Evolutionary conservation across 2,329 filamentous ascomycete genomes (phyloP).

Genomic region (Colletotrichum spinosum): DNA sequence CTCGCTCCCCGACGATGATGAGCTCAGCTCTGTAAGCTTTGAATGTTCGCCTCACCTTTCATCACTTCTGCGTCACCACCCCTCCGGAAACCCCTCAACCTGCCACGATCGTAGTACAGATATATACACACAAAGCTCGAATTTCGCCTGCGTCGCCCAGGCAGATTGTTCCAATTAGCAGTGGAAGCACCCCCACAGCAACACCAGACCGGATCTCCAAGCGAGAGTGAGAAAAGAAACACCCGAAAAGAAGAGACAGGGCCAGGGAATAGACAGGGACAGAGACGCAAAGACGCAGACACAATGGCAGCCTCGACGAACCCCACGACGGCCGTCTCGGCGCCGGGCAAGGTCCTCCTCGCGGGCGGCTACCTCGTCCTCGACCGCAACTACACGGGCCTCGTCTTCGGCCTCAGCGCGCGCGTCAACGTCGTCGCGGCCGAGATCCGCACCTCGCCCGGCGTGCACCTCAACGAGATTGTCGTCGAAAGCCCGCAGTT

Average conservation of each 20-base stretch:
- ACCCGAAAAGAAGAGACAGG: not conserved
- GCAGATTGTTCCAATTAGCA: no score
- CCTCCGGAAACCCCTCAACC: not conserved
- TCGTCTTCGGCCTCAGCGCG: conserved; percentile 76
- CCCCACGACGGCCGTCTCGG: conserved; percentile 75
- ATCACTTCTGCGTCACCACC: conserved; percentile 35
- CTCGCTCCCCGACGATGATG: conserved; percentile 10
- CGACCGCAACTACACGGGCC: conserved; percentile 84
- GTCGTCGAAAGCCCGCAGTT: conserved; percentile 95
- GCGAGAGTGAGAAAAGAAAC: not conserved
- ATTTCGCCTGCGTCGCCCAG: no score
- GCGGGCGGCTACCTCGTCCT: conserved; percentile 96
- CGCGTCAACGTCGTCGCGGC: conserved; percentile 74
- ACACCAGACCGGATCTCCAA: not conserved
- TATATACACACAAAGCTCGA: not conserved
- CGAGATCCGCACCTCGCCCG: conserved; percentile 65
- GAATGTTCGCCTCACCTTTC: conserved; percentile 16
- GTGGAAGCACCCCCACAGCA: not conserved
- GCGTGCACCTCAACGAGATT: conserved; percentile 77
- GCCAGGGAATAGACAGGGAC: not conserved
- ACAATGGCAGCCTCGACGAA: conserved; percentile 38
- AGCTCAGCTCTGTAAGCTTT: conserved; percentile 24
- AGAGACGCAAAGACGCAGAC: not conserved
- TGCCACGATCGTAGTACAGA: not conserved
- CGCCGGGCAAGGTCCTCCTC: conserved; percentile 94